These are phyloP conservation scores for Trichoderma oligosporum DNA, from an alignment of 2,329 filamentous ascomycete species.

Conservation along the genomic window DNA sequence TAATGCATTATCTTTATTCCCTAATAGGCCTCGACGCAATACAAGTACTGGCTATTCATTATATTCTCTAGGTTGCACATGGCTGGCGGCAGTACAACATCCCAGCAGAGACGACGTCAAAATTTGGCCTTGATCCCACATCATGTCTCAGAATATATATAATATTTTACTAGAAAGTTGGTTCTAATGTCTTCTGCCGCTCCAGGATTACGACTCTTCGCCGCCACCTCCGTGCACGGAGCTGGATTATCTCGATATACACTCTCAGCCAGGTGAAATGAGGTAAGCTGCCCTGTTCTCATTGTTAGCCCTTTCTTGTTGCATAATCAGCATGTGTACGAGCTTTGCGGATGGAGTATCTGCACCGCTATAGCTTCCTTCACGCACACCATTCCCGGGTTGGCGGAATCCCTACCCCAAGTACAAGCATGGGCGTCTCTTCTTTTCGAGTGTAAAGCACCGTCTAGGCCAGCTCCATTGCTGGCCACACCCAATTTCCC, in stretches of 20 bases:
- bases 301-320: constrained; percentile 25
- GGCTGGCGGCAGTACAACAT: not conserved
- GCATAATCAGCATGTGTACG: too few species aligned
- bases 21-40: constrained; percentile 6
- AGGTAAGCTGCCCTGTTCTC: constrained; percentile 42
- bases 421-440: not conserved
- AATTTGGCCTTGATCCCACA: not conserved
- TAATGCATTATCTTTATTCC: not conserved
- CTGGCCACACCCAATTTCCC: constrained; percentile 8
- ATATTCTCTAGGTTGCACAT: not conserved
- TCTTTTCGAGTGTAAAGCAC: constrained; percentile 1
- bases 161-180: constrained; percentile 6
- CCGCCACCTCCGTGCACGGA: constrained; percentile 42
- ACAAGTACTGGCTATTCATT: too few species aligned
- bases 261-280: constrained; percentile 48
- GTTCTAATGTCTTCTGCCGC: constrained; percentile 32
- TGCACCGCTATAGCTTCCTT: too few species aligned
- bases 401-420: too few species aligned
- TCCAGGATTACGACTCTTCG: constrained; percentile 54
- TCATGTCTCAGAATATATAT: constrained; percentile 13
- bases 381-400: too few species aligned
- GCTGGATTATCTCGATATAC: constrained; percentile 53
- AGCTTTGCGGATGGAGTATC: too few species aligned
- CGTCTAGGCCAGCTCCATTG: not conserved
- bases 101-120: not conserved